Percentiles rank a stretch among this genome's conserved stretches.
Conservation (phyloP, 2,329 filamentous ascomycete genomes). For the Aspergillus nomiae region DNA sequence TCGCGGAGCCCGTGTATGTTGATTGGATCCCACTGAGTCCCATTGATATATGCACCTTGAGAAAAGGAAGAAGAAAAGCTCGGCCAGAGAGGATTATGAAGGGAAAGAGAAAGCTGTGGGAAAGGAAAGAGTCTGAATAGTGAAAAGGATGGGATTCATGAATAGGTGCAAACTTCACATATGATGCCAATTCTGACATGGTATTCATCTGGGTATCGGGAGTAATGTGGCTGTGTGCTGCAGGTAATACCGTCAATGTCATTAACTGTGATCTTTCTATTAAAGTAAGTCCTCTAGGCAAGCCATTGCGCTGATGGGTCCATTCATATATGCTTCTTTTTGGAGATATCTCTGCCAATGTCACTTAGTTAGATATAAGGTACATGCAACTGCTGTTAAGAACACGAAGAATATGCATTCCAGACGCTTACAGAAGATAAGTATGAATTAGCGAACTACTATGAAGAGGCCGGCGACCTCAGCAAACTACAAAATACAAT, state of each 20-base stretch:
- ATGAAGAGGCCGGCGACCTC: not conserved
- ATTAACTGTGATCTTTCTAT: no score
- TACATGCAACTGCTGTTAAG: not conserved
- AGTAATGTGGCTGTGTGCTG: not conserved
- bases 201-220: not conserved
- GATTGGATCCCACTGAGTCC: not conserved
- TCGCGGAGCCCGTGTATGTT: not conserved
- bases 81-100: not conserved
- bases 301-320: no score
- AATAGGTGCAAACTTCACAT: not conserved
- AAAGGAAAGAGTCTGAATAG: not conserved
- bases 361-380: not conserved
- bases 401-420: not conserved
- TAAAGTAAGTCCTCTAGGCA: no score
- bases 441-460: slow-evolving; percentile 1
- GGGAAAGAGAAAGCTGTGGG: not conserved
- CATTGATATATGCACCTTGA: not conserved
- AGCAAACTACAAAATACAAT: not conserved
- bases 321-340: no score
- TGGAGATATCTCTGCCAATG: not conserved
- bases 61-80: not conserved
- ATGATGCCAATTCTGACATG: not conserved
- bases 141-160: not conserved
- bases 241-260: not conserved
- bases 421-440: not conserved